A percentile compares a stretch with the other conserved stretches of the same genome.
phyloP scores from a whole-genome alignment of 495 filamentous ascomycete genomes.

The Talaromyces nanjingensis region DNA sequence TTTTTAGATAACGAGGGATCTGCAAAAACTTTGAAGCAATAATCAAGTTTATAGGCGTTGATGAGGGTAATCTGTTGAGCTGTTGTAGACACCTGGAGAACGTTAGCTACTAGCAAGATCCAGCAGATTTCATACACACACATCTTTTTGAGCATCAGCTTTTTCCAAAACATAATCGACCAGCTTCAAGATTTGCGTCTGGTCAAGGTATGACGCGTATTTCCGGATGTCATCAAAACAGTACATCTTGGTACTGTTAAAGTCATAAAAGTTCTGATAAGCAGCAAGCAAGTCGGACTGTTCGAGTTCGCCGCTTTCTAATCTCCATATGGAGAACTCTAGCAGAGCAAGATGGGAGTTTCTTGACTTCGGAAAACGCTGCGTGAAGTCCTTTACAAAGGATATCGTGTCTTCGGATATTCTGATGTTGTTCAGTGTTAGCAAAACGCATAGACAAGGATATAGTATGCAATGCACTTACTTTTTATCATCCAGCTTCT shows the following conservation, averaged over 20 bases:
- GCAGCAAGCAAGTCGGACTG: constrained; percentile 30
- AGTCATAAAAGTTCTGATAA: constrained; percentile 43
- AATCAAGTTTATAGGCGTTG: constrained; percentile 52
- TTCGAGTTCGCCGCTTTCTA: constrained; percentile 25
- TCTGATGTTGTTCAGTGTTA: constrained; percentile 14
- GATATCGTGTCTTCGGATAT: constrained; percentile 23
- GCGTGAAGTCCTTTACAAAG: constrained; percentile 29
- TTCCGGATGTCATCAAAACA: constrained; percentile 47
- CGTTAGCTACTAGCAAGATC: constrained; percentile 9
- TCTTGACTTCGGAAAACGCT: constrained; percentile 33
- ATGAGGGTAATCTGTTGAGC: constrained; percentile 32
- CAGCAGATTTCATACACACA: constrained; percentile 15
- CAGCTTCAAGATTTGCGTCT: constrained; percentile 28
- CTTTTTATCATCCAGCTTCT: constrained; percentile 25
- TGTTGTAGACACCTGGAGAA: constrained; percentile 4
- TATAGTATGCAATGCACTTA: constrained; percentile 14
- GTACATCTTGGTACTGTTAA: constrained; percentile 42
- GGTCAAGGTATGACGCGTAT: constrained; percentile 35
- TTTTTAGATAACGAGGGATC: constrained; percentile 24
- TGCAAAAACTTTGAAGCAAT: constrained; percentile 42
- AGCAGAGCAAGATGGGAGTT: constrained; percentile 41
- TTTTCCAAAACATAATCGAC: constrained; percentile 23
- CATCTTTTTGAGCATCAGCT: constrained; percentile 22
- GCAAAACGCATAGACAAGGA: not conserved
- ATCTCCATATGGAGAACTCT: constrained; percentile 20